A percentile compares a stretch with the other conserved stretches of the same genome.
Conservation (phyloP, 1,284 basidiomycete species). For the Dichomitus squalens region DNA sequence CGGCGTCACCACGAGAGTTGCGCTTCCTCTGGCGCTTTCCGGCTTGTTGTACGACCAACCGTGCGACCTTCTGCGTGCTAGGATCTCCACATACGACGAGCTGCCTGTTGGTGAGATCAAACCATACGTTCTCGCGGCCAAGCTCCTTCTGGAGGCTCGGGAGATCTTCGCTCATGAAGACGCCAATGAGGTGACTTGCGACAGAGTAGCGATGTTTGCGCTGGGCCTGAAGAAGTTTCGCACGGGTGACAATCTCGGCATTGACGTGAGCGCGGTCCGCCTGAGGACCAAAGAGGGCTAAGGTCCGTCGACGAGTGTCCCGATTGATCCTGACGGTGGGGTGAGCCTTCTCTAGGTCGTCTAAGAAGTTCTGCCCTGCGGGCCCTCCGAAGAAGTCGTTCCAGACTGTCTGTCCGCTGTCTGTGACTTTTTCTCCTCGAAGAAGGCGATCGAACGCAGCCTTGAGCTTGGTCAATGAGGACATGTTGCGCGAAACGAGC, state of each 20-base stretch:
- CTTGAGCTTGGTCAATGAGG: slow-evolving; percentile 55
- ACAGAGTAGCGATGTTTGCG: slow-evolving; percentile 47
- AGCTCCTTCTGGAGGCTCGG: slow-evolving; percentile 39
- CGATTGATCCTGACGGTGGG: slow-evolving; percentile 45
- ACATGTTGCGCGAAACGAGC: slow-evolving; percentile 47
- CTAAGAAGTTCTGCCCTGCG: slow-evolving; percentile 47
- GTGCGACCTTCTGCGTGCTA: slow-evolving; percentile 39
- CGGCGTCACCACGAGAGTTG: slow-evolving; percentile 20
- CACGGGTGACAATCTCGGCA: slow-evolving; percentile 46
- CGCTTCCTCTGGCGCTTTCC: slow-evolving; percentile 29
- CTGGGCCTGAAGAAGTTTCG: slow-evolving; percentile 43
- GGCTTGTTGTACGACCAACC: slow-evolving; percentile 40
- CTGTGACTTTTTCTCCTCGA: slow-evolving; percentile 55
- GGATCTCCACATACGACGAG: slow-evolving; percentile 42
- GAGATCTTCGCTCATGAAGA: slow-evolving; percentile 48
- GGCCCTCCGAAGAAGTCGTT: slow-evolving; percentile 55
- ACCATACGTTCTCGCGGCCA: slow-evolving; percentile 43
- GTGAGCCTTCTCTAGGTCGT: slow-evolving; percentile 40
- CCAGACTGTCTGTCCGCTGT: slow-evolving; percentile 58
- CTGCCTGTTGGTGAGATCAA: slow-evolving; percentile 32
- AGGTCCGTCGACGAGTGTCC: slow-evolving; percentile 41
- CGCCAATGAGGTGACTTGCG: slow-evolving; percentile 43
- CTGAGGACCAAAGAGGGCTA: slow-evolving; percentile 57
- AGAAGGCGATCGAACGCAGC: slow-evolving; percentile 58
- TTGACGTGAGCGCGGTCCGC: slow-evolving; percentile 41